Conservation (phyloP, 441 rosid species). For the Capsella rubella region DNA sequence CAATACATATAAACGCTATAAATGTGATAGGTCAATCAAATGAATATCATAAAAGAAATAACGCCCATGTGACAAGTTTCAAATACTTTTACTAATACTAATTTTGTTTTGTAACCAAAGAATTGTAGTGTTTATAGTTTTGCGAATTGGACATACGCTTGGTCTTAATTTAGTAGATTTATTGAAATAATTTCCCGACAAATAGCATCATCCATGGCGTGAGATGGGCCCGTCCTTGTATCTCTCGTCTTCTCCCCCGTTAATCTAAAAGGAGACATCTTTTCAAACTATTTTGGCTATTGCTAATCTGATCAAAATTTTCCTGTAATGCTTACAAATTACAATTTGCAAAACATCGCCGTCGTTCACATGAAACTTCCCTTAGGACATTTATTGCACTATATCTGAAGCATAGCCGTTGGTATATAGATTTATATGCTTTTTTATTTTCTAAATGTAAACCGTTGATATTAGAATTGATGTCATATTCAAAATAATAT, state of each 20-base stretch:
- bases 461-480: too few species aligned
- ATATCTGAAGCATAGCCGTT: slow-evolving; percentile 8
- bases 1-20: background rate
- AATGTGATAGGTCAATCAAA: background rate
- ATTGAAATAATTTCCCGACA: slow-evolving; percentile 29
- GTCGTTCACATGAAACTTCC: slow-evolving; percentile 11
- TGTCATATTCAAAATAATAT: background rate
- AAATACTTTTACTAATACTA: background rate
- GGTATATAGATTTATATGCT: too few species aligned
- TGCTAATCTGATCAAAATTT: slow-evolving; percentile 12
- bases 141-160: slow-evolving; percentile 16
- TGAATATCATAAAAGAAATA: background rate
- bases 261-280: background rate
- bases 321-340: slow-evolving; percentile 8
- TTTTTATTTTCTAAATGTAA: too few species aligned
- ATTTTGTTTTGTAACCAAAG: slow-evolving; percentile 19
- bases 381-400: background rate
- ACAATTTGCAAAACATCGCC: slow-evolving; percentile 33
- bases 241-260: slow-evolving; percentile 34
- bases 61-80: background rate
- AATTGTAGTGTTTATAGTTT: slow-evolving; percentile 15
- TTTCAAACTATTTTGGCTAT: background rate
- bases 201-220: slow-evolving; percentile 11
- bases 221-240: slow-evolving; percentile 21
- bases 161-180: background rate